Evolutionary conservation across 192 early-diverging fungal genomes (phyloP), one percentile per base, ranked within the genome.

Genomic region (Coemansia sp.): DNA sequence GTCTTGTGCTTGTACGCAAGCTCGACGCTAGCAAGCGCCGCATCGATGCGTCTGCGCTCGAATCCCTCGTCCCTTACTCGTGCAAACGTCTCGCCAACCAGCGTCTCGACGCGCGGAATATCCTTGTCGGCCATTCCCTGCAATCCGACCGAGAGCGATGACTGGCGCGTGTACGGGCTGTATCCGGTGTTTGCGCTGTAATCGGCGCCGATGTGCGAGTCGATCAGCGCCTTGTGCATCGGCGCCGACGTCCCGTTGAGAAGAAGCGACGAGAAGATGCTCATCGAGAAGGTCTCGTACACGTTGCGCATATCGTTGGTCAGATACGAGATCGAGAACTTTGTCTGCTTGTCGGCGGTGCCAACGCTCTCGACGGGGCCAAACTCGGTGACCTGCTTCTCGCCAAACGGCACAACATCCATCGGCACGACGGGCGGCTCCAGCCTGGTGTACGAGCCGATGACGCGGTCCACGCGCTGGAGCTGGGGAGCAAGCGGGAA

Each of bases 111-210:
- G 43, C 62, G 21, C 5, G 81, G 60, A 18, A 91, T 84, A 72
- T 96, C 91, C 18, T 61, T 66, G 41, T 85, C 84, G 3, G 85
- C 63, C 58, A 96, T 90, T 6, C 96, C 96, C 66, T 97, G 95
- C 54, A 98, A 71, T 6, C 96, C 96, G 65, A 98, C 87, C 0
- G 93, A 90, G 8, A 98, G 71, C n/a, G 79, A 85, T 67, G 86
- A 87, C 37, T 84, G 76, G 54, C 73, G 71, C 18, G 68, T 73
- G 41, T 57, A 89, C 39, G 84, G 80, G 69, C 91, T 90, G 70
- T 96, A 98, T n/a, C 96, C 96, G 15, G 93, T 95, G 61, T 91
- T 93, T 10, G 91, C 85, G 56, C 89, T 90, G 81, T 94, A 98
- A 59, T 96, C 96, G 0, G 92, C 87, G 40, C 93, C 96, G 8